phyloP scores from a whole-genome alignment of 108 stramenopile genomes.

The Fistulifera solaris region DNA sequence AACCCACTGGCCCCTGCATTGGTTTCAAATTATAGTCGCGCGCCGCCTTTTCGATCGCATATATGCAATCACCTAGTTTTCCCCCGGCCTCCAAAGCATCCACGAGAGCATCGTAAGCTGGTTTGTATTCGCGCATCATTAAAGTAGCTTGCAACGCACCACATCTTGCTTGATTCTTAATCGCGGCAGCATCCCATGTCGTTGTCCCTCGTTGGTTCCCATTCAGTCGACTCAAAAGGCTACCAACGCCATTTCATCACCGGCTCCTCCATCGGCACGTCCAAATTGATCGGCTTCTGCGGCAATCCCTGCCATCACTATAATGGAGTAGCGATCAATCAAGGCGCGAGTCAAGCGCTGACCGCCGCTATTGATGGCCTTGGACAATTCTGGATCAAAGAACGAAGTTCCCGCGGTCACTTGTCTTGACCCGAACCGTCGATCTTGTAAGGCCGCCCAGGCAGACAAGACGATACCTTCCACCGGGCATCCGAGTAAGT shows the following conservation, averaged over 20 bases:
- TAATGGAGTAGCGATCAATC: constrained; percentile 86
- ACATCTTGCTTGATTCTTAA: constrained; percentile 83
- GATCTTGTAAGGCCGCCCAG: constrained; percentile 74
- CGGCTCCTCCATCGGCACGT: constrained; percentile 83
- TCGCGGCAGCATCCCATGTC: constrained; percentile 46
- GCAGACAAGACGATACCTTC: constrained; percentile 78
- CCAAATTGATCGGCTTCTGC: constrained; percentile 84
- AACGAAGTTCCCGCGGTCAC: constrained; percentile 87
- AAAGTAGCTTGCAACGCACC: constrained; percentile 74
- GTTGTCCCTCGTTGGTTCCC: constrained; percentile 3
- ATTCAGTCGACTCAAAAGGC: constrained; percentile 51
- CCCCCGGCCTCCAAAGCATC: constrained; percentile 73
- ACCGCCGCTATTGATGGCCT: constrained; percentile 45
- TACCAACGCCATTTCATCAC: constrained; percentile 86
- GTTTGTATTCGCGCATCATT: constrained; percentile 64
- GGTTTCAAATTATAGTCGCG: constrained; percentile 33
- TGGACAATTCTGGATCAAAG: constrained; percentile 70
- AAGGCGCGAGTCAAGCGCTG: constrained; percentile 50
- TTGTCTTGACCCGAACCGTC: constrained; percentile 46
- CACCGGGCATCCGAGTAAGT: constrained; percentile 89
- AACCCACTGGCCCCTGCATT: constrained; percentile 50
- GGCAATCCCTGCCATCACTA: constrained; percentile 92
- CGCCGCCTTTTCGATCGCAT: constrained; percentile 79
- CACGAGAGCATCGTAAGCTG: constrained; percentile 76
- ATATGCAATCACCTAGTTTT: constrained; percentile 67